Evolutionary conservation across 1,284 basidiomycete genomes (phyloP).

Genomic region (Wolfiporia cocos): DNA sequence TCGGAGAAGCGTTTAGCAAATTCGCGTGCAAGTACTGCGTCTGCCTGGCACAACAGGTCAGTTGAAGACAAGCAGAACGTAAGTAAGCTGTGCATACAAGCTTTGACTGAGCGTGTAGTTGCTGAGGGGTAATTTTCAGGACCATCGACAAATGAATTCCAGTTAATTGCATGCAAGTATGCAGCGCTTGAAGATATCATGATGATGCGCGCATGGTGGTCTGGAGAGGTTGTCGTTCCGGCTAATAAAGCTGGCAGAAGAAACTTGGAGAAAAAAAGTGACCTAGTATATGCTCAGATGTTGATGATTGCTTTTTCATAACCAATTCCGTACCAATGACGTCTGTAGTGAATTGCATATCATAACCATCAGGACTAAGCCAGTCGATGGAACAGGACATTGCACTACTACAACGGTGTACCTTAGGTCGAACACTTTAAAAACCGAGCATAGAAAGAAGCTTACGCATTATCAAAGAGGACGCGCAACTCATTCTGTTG

Average conservation of each 20-base stretch:
- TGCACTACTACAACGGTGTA: not conserved
- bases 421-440: too few species aligned
- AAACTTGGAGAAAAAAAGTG: constrained; percentile 13
- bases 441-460: too few species aligned
- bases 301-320: not conserved
- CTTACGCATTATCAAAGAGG: not conserved
- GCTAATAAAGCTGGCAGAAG: constrained; percentile 13
- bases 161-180: constrained; percentile 9
- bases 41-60: not conserved
- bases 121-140: constrained; percentile 14
- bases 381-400: not conserved
- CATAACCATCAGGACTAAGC: not conserved
- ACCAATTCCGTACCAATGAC: not conserved
- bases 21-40: not conserved
- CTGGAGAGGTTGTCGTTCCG: constrained; percentile 11
- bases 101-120: constrained; percentile 38
- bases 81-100: constrained; percentile 28
- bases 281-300: constrained; percentile 9
- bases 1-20: not conserved
- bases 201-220: constrained; percentile 13
- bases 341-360: not conserved
- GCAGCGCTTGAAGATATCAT: constrained; percentile 12
- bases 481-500: not conserved
- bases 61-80: too few species aligned
- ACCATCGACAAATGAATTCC: constrained; percentile 15